These are phyloP conservation scores for Pseudotulostoma volvatum DNA, from an alignment of 495 filamentous ascomycete genomes.

Conservation along the genomic window DNA sequence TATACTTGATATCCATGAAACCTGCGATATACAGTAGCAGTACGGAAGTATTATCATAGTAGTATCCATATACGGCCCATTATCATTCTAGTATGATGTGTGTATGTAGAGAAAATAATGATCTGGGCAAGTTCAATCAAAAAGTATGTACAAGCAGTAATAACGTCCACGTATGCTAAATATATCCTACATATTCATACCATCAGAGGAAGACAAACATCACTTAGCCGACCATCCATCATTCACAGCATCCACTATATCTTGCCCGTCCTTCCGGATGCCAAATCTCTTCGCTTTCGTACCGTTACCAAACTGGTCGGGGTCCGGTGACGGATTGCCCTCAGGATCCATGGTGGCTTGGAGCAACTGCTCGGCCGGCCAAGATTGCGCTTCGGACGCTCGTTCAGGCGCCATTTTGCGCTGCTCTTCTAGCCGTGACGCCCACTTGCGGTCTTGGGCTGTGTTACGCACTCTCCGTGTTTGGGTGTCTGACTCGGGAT, in stretches of 20 bases:
- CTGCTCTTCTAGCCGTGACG: constrained; percentile 3
- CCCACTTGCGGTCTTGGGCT: constrained; percentile 11
- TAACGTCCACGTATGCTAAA: too few relatives aligned
- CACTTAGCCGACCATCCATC: too few relatives aligned
- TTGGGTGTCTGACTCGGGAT: constrained; percentile 10
- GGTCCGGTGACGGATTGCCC: constrained; percentile 23
- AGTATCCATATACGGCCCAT: too few relatives aligned
- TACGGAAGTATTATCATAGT: too few relatives aligned
- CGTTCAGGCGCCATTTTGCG: constrained; percentile 5
- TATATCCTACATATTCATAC: too few relatives aligned
- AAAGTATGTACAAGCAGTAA: too few relatives aligned
- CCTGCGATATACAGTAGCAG: too few relatives aligned
- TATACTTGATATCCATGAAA: too few relatives aligned
- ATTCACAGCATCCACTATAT: constrained; percentile 4
- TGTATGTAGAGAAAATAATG: too few relatives aligned
- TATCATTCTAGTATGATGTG: too few relatives aligned
- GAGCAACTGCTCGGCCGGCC: constrained; percentile 17
- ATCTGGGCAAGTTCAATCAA: too few relatives aligned
- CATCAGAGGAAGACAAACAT: too few relatives aligned
- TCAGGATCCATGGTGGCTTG: constrained; percentile 14
- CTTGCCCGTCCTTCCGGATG: neutral
- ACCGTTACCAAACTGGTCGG: constrained; percentile 11
- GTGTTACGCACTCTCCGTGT: constrained; percentile 11
- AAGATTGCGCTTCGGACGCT: constrained; percentile 5
- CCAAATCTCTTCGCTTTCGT: constrained; percentile 7